Percentiles rank a stretch among this genome's conserved stretches.
These are phyloP conservation scores for Floccularia luteovirens DNA, from an alignment of 768 basidiomycete species.

Conservation along the genomic window DNA sequence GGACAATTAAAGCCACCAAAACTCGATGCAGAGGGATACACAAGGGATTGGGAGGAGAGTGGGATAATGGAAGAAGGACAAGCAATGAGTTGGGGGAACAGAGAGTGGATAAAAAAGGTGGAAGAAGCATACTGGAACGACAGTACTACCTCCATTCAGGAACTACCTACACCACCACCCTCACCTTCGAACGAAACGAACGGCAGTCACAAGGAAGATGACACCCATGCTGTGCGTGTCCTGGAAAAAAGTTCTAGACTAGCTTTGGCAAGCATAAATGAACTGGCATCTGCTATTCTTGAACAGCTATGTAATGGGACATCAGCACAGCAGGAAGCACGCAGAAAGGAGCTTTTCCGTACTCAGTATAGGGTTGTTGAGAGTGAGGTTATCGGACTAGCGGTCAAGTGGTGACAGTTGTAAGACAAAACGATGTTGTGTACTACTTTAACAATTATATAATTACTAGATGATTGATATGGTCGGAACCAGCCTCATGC, in stretches of 20 bases:
- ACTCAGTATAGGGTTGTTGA: slow-evolving; percentile 83
- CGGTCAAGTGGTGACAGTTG: slow-evolving; percentile 65
- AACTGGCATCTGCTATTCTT: background rate
- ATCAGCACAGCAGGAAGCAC: slow-evolving; percentile 27
- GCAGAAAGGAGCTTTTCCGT: slow-evolving; percentile 49
- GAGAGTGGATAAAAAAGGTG: slow-evolving; percentile 74
- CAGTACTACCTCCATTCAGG: slow-evolving; percentile 1
- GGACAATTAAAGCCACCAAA: slow-evolving; percentile 61
- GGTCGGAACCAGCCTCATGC: background rate
- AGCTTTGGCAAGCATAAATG: slow-evolving; percentile 19
- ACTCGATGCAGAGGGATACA: slow-evolving; percentile 57
- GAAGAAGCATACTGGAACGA: slow-evolving; percentile 78
- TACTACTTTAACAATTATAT: slow-evolving; percentile 4
- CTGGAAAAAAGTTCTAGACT: background rate
- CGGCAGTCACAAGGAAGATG: background rate
- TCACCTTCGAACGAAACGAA: background rate
- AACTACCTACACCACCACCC: slow-evolving; percentile 4
- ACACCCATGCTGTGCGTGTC: background rate
- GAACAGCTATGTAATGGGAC: slow-evolving; percentile 15
- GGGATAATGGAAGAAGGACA: slow-evolving; percentile 33
- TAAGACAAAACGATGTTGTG: slow-evolving; percentile 3
- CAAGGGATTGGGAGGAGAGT: slow-evolving; percentile 51
- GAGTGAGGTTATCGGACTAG: slow-evolving; percentile 72
- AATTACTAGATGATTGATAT: slow-evolving; percentile 4
- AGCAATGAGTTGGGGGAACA: slow-evolving; percentile 72